Conservation (phyloP, 2,329 filamentous ascomycete genomes). For the Penicillium corylophilum region DNA sequence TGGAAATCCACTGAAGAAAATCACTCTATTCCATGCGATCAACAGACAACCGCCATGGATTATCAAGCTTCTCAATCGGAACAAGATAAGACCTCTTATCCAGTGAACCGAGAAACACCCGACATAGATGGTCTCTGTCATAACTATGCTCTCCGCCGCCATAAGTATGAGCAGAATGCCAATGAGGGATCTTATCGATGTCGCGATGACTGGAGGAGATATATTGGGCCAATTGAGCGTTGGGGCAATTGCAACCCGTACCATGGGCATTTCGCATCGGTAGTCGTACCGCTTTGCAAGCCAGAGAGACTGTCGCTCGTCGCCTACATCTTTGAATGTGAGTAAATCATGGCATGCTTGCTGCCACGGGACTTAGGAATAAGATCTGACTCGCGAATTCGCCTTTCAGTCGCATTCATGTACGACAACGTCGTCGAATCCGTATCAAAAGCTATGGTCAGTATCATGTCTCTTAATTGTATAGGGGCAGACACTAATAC, state of each 20-base stretch:
- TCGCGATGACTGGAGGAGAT: slow-evolving; percentile 14
- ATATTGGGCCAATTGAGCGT: slow-evolving; percentile 18
- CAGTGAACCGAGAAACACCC: background rate
- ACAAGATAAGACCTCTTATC: background rate
- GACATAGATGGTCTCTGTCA: slow-evolving; percentile 13
- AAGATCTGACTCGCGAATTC: background rate
- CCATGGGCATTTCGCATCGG: slow-evolving; percentile 16
- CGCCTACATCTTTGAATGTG: slow-evolving; percentile 20
- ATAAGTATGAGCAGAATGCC: slow-evolving; percentile 13
- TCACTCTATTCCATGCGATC: background rate
- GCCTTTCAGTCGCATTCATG: slow-evolving; percentile 12
- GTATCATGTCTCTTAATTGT: background rate
- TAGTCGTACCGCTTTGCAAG: slow-evolving; percentile 14
- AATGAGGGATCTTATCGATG: slow-evolving; percentile 11
- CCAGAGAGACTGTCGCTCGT: slow-evolving; percentile 14
- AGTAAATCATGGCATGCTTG: background rate
- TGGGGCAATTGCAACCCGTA: slow-evolving; percentile 18
- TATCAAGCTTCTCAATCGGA: background rate
- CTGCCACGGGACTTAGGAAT: background rate
- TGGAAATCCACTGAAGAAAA: background rate
- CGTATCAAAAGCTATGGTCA: slow-evolving; percentile 10
- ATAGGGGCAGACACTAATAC: background rate
- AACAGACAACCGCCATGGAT: background rate
- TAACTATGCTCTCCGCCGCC: slow-evolving; percentile 10
- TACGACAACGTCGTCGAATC: slow-evolving; percentile 21